Percentiles rank a stretch among this genome's conserved stretches.
These are phyloP conservation scores for Colletotrichum australisinense DNA, from an alignment of 2,329 filamentous ascomycete species.

Conservation along the genomic window DNA sequence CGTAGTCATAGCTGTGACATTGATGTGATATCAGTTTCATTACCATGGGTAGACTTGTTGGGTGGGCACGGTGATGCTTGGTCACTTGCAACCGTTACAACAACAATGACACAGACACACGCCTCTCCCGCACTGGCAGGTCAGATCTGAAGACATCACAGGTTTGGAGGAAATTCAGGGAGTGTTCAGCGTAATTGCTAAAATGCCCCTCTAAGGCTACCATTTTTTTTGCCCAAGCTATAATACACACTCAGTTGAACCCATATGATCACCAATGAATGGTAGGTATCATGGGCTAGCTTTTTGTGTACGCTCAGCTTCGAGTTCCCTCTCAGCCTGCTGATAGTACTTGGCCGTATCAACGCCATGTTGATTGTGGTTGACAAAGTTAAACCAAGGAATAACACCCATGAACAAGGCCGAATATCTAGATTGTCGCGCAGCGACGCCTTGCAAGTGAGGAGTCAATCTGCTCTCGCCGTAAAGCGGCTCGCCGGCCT, in stretches of 20 bases:
- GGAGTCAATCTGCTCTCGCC: conserved; percentile 82
- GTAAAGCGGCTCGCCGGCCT: conserved; percentile 90
- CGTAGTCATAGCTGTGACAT: not conserved
- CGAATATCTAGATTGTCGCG: conserved; percentile 92
- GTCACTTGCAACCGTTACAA: not conserved
- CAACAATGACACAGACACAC: not conserved
- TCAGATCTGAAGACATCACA: not conserved
- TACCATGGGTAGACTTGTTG: too few relatives aligned
- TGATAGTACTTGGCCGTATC: conserved; percentile 99
- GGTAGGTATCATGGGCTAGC: not conserved
- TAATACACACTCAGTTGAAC: not conserved
- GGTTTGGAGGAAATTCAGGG: not conserved
- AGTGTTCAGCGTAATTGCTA: not conserved
- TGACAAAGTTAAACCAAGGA: conserved; percentile 99
- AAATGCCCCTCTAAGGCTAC: not conserved
- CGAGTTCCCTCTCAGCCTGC: conserved; percentile 93
- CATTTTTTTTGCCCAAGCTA: not conserved
- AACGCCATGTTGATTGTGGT: conserved; percentile 94
- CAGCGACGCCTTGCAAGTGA: conserved; percentile 93
- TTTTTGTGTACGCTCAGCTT: conserved; percentile 69
- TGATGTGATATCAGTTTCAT: too few relatives aligned
- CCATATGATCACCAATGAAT: not conserved
- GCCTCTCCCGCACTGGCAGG: not conserved
- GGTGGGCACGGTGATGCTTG: not conserved
- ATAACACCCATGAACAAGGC: conserved; percentile 85